Conservation (phyloP, 306 rosid species). For the Sicyos baderoa region DNA sequence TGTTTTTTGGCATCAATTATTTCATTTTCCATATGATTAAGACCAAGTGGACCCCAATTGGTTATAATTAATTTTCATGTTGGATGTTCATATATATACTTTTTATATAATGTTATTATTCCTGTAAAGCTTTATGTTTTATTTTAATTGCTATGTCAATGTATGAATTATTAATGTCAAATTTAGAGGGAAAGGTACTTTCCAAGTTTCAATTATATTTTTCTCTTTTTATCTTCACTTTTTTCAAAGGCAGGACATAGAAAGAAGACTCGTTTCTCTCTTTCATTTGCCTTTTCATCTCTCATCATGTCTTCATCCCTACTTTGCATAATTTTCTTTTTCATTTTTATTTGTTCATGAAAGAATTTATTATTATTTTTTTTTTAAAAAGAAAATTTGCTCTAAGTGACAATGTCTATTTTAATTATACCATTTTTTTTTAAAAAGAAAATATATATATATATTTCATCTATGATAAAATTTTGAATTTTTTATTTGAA, state of each 20-base stretch:
- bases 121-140: conserved; percentile 1
- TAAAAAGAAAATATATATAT: no score
- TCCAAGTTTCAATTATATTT: neutral
- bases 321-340: neutral
- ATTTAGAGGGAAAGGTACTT: neutral
- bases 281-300: neutral
- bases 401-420: no score
- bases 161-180: neutral
- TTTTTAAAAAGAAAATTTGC: neutral
- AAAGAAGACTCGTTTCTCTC: neutral
- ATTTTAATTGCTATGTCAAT: neutral
- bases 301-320: neutral
- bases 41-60: neutral
- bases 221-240: neutral
- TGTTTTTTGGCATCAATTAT: neutral
- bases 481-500: no score
- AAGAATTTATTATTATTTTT: no score
- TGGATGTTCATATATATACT: neutral
- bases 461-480: no score
- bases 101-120: neutral
- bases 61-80: neutral
- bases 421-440: no score
- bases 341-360: neutral
- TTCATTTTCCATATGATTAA: neutral
- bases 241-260: neutral